A percentile compares a stretch with the other conserved stretches of the same genome.
Evolutionary conservation across 805 yeast genomes (phyloP).

Genomic region (Dipodascopsis tothii): DNA sequence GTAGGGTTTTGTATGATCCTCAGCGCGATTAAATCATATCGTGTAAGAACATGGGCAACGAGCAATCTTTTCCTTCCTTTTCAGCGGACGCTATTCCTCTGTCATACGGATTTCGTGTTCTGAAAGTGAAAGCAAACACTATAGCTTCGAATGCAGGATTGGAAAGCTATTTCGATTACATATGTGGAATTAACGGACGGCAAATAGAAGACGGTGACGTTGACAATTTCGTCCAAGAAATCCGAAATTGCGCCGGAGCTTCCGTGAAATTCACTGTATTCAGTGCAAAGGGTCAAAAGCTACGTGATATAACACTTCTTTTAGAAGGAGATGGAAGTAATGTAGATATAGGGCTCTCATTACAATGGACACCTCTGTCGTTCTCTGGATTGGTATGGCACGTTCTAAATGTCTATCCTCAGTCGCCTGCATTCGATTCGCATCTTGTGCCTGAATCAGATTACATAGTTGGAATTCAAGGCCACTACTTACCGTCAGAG

Average conservation of each 20-base stretch:
- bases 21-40: too few relatives aligned
- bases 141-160: slow-evolving; percentile 48
- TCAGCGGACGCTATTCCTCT: slow-evolving; percentile 6
- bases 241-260: slow-evolving; percentile 19
- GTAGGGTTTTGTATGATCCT: background rate
- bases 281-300: slow-evolving; percentile 23
- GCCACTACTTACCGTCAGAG: slow-evolving; percentile 43
- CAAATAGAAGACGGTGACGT: slow-evolving; percentile 35
- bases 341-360: slow-evolving; percentile 37
- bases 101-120: slow-evolving; percentile 49
- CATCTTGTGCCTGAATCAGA: slow-evolving; percentile 81
- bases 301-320: slow-evolving; percentile 36
- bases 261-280: slow-evolving; percentile 21
- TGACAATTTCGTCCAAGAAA: slow-evolving; percentile 12
- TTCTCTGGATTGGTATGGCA: slow-evolving; percentile 84
- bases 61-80: slow-evolving; percentile 7
- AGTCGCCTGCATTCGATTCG: slow-evolving; percentile 75
- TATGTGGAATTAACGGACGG: slow-evolving; percentile 71
- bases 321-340: background rate
- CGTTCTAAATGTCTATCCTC: slow-evolving; percentile 61
- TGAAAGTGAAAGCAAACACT: slow-evolving; percentile 43
- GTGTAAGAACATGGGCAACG: too few relatives aligned
- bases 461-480: slow-evolving; percentile 80
- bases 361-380: slow-evolving; percentile 70
- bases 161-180: slow-evolving; percentile 82